phyloP scores from a whole-genome alignment of 1,139 yeast species.

The Saccharomyces hybrid region DNA sequence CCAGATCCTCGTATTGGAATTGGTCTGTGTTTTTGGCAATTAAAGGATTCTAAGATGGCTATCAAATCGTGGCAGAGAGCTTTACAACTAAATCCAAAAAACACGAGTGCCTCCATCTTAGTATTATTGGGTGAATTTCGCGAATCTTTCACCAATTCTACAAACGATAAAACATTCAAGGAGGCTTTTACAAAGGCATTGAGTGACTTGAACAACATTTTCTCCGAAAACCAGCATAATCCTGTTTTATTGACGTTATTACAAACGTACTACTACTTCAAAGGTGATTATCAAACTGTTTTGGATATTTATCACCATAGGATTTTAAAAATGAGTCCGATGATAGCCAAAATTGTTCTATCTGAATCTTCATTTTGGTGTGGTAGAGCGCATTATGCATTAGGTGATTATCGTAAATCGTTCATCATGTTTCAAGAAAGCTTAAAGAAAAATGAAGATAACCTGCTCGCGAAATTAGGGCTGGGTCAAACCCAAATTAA shows the following conservation, averaged over 20 bases:
- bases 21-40: constrained; percentile 88
- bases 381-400: constrained; percentile 65
- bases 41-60: constrained; percentile 75
- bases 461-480: constrained; percentile 68
- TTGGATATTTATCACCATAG: constrained; percentile 50
- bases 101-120: constrained; percentile 58
- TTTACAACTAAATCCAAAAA: constrained; percentile 55
- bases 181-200: constrained; percentile 43
- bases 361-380: constrained; percentile 86
- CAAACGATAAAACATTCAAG: constrained; percentile 49
- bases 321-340: constrained; percentile 28
- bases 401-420: constrained; percentile 56
- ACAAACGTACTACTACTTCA: constrained; percentile 53
- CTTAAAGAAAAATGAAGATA: constrained; percentile 51
- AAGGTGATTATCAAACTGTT: constrained; percentile 51
- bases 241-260: constrained; percentile 42
- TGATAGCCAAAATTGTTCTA: constrained; percentile 36
- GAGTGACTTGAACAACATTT: constrained; percentile 28
- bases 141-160: constrained; percentile 41
- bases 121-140: constrained; percentile 66
- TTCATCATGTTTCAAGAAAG: constrained; percentile 69
- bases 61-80: constrained; percentile 76
- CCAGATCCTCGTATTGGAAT: constrained; percentile 96
- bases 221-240: constrained; percentile 25
- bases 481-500: constrained; percentile 79